Percentiles rank a stretch among this genome's conserved stretches.
Conservation (phyloP, 805 yeast species). For the Wickerhamomyces subpelliculosus region DNA sequence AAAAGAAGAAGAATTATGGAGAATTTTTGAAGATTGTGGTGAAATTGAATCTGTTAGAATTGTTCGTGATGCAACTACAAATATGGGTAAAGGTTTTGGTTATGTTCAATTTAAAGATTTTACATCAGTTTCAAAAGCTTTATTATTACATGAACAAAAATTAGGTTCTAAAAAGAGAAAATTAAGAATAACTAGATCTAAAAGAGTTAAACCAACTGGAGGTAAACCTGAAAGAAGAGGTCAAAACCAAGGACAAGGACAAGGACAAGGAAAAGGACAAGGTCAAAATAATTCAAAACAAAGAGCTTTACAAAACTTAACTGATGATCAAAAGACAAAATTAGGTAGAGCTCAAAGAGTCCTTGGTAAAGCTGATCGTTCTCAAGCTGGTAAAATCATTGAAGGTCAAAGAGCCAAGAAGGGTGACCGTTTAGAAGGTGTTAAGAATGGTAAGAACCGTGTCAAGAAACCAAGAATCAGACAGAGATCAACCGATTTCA, state of each 20-base stretch:
- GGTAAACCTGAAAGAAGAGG: slow-evolving; percentile 1
- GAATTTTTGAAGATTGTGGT: slow-evolving; percentile 60
- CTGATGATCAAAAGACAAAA: slow-evolving; percentile 65
- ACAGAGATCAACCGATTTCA: slow-evolving; percentile 36
- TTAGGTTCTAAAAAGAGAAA: slow-evolving; percentile 44
- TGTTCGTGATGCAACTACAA: slow-evolving; percentile 87
- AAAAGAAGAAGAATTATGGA: slow-evolving; percentile 83
- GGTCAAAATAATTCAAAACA: no score
- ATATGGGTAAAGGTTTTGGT: slow-evolving; percentile 96
- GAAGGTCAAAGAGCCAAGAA: slow-evolving; percentile 80
- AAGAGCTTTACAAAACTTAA: slow-evolving; percentile 30
- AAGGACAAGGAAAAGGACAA: slow-evolving; percentile 10
- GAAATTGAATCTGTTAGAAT: slow-evolving; percentile 85
- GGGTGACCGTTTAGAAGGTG: slow-evolving; percentile 54
- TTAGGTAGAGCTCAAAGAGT: slow-evolving; percentile 74
- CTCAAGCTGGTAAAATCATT: slow-evolving; percentile 51
- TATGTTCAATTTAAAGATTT: slow-evolving; percentile 82
- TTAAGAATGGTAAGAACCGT: slow-evolving; percentile 48
- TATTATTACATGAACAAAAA: slow-evolving; percentile 67
- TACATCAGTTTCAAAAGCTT: slow-evolving; percentile 71
- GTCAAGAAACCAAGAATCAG: slow-evolving; percentile 41
- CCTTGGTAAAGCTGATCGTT: slow-evolving; percentile 74
- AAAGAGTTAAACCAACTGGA: slow-evolving; percentile 23
- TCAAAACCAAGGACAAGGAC: background rate
- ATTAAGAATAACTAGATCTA: slow-evolving; percentile 72